phyloP scores from a whole-genome alignment of 1,284 basidiomycete species.

The Peniophora sp. region DNA sequence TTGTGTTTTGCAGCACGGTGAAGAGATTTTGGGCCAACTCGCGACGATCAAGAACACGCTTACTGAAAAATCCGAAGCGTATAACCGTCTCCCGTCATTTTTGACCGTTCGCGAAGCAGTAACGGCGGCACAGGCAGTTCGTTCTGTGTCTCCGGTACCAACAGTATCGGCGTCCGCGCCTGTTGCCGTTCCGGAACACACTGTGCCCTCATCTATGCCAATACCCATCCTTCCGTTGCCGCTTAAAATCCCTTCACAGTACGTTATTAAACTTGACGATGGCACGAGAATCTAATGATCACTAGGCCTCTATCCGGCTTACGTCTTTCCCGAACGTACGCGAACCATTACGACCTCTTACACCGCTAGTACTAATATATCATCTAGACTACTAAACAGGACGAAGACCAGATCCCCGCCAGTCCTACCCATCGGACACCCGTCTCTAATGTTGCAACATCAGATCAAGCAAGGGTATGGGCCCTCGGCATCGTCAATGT shows the following conservation, averaged over 20 bases:
- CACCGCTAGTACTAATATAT: too few species aligned
- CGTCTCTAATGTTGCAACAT: conserved; percentile 60
- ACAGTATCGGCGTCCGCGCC: conserved; percentile 14
- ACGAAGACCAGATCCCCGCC: conserved; percentile 58
- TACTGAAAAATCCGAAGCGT: conserved; percentile 27
- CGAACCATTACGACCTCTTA: background rate
- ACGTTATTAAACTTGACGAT: conserved; percentile 12
- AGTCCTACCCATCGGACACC: conserved; percentile 39
- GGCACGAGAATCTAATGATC: conserved; percentile 14
- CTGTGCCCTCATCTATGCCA: conserved; percentile 15
- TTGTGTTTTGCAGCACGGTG: conserved; percentile 45
- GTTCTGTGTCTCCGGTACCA: conserved; percentile 14
- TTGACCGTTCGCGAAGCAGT: conserved; percentile 25
- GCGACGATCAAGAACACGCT: conserved; percentile 27
- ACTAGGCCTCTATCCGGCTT: conserved; percentile 14
- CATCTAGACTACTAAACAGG: conserved; percentile 27
- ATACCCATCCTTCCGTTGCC: conserved; percentile 25
- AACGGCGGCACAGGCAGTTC: conserved; percentile 24
- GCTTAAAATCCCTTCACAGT: conserved; percentile 35
- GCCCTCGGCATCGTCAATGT: conserved; percentile 51
- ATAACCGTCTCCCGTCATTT: conserved; percentile 13
- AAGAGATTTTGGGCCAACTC: conserved; percentile 46
- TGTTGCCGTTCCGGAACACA: conserved; percentile 12
- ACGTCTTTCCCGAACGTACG: conserved; percentile 15
- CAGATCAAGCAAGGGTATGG: conserved; percentile 63